Percentiles rank a stretch among this genome's conserved stretches.
Conservation (phyloP, 257 asterid genomes). For the Solanum chilense region DNA sequence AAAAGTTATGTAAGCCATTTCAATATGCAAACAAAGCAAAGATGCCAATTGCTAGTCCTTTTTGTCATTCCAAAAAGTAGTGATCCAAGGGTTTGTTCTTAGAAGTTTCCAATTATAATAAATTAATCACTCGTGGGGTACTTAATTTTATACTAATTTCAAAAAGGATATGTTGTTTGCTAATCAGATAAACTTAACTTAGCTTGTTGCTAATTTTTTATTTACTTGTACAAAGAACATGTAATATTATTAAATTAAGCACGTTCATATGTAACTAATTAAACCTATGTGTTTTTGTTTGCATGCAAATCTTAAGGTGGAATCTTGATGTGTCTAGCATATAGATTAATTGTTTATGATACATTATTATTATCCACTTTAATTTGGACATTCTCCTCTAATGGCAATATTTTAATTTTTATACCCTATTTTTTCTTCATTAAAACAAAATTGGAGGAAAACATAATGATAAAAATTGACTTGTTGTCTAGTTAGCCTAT, state of each 20-base stretch:
- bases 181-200: background rate
- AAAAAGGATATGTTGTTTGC: background rate
- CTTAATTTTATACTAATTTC: background rate
- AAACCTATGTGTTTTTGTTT: background rate
- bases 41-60: background rate
- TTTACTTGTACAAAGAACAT: background rate
- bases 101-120: background rate
- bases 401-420: background rate
- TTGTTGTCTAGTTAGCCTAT: background rate
- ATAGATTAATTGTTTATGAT: background rate
- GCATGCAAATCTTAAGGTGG: background rate
- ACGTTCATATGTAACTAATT: background rate
- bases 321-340: constrained; percentile 9
- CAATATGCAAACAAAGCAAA: background rate
- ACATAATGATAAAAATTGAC: background rate
- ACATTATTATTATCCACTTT: background rate
- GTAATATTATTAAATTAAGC: background rate
- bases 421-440: background rate
- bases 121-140: background rate
- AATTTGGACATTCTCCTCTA: background rate
- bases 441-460: background rate
- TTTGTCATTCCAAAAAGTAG: background rate
- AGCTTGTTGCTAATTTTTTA: background rate
- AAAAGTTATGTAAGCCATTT: background rate
- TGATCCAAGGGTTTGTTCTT: background rate